Percentiles rank a stretch among this genome's conserved stretches.
phyloP scores from a whole-genome alignment of 495 filamentous ascomycete species.

The Podospora anserina region DNA sequence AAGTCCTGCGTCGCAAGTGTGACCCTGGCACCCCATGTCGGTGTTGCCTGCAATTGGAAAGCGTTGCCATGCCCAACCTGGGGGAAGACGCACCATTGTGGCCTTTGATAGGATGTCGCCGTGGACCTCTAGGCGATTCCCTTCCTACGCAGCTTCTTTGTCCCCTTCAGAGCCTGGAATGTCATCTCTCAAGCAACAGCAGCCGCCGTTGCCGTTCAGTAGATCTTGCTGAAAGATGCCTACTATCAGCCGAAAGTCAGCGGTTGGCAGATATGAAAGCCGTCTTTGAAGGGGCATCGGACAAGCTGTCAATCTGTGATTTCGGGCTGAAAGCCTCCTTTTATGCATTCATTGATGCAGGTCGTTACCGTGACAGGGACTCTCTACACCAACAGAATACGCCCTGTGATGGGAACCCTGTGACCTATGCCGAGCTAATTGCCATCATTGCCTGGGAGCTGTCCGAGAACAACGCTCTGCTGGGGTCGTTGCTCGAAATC shows the following conservation, averaged over 20 bases:
- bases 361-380: conserved; percentile 29
- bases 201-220: conserved; percentile 21
- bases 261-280: conserved; percentile 32
- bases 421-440: conserved; percentile 32
- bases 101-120: conserved; percentile 35
- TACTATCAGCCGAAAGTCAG: conserved; percentile 29
- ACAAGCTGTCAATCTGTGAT: conserved; percentile 30
- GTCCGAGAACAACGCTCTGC: conserved; percentile 27
- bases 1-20: conserved; percentile 35
- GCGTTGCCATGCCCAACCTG: conserved; percentile 29
- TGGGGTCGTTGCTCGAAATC: conserved; percentile 27
- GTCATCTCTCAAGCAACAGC: conserved; percentile 2
- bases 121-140: conserved; percentile 30
- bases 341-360: conserved; percentile 25
- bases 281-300: conserved; percentile 28
- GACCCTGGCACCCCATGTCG: conserved; percentile 31
- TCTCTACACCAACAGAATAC: conserved; percentile 22
- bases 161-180: conserved; percentile 13
- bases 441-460: conserved; percentile 42
- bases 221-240: conserved; percentile 25
- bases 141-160: conserved; percentile 29
- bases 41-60: conserved; percentile 27
- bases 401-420: conserved; percentile 18
- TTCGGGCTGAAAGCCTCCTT: conserved; percentile 19
- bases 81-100: conserved; percentile 34